Evolutionary conservation across 257 asterid genomes (phyloP).

Genomic region (Fraxinus pennsylvanica): DNA sequence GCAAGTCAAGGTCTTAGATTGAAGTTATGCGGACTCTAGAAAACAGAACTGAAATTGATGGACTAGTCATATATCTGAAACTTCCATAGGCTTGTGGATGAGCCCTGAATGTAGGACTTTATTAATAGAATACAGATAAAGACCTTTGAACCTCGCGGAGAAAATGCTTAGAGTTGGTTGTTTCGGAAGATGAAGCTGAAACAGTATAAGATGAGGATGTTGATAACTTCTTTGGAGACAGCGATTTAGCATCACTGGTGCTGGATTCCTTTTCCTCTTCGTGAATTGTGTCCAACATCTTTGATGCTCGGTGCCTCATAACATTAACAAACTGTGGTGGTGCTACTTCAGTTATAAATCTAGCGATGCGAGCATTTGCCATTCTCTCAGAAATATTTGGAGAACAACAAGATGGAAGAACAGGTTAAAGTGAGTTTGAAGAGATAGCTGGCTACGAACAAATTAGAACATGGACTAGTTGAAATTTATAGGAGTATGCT

Average conservation of each 20-base stretch:
- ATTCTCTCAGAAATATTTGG: constrained; percentile 20
- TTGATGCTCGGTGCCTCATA: constrained; percentile 52
- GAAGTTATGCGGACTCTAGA: background rate
- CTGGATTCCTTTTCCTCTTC: constrained; percentile 62
- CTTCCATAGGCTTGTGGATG: background rate
- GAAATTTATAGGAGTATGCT: constrained; percentile 36
- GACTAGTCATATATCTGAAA: constrained; percentile 2
- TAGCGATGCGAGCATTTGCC: constrained; percentile 56
- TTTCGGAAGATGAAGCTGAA: constrained; percentile 12
- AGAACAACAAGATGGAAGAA: background rate
- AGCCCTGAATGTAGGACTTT: background rate
- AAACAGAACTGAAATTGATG: background rate
- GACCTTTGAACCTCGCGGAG: constrained; percentile 29
- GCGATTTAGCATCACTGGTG: constrained; percentile 19
- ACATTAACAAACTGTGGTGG: constrained; percentile 60
- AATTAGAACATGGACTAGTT: background rate
- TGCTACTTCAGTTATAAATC: constrained; percentile 57
- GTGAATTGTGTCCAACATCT: constrained; percentile 66
- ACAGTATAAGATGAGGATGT: background rate
- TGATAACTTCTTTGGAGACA: background rate
- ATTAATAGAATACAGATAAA: constrained; percentile 26
- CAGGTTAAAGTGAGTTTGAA: background rate
- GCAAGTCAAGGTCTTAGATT: background rate
- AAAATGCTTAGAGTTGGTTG: constrained; percentile 19
- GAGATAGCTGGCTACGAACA: constrained; percentile 2